Base-by-base conservation (phyloP, 2,329 filamentous ascomycete species). In the Talaromyces marneffei region DNA sequence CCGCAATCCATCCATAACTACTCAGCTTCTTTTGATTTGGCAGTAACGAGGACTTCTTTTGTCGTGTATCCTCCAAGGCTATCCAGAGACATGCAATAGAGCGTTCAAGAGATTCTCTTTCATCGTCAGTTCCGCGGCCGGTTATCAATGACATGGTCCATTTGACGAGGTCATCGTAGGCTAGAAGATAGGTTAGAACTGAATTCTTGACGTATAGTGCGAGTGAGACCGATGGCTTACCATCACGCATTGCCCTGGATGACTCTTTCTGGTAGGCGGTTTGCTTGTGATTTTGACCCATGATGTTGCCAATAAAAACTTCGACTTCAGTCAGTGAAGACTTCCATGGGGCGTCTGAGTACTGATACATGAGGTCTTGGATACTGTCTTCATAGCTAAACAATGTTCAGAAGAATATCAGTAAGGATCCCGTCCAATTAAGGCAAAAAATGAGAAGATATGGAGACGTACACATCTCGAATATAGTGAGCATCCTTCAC, bases 291-390 rank as follows among this genome's bases (percentile, higher is more conserved):
- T 64, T 65, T 6, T 67, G 64, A 9, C 68, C 68, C 48, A 86
- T 75, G 64, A 86, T 84, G 57, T 77, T 81, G 29, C 84, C 84
- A 31, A 80, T 78, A 68, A 87, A 85, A 48, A 83, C 82, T 70
- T 85, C 83, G 6, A 78, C 71, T 67, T 84, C 82, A 70, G 4
- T 76, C 66, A 64, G 78, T 75, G 68, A 74, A 79, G 50, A 72
- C 71, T 62, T 76, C 73, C 76, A 84, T 81, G 52, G 80, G 75
- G 37, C 79, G 73, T 23, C 74, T 60, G 42, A 87, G 72, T 62
- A 76, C 78, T 67, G 60, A 12, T 59, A 58, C 67, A 70, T 69
- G 7, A 69, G 50, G 14, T 65, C 64, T 37, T 61, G 62, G 16
- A 70, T 62, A 44, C 57, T 54, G 23, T 80, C 76, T 67, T 85